Base-by-base conservation (phyloP, 331 rosid species). In the Acacia concinna region DNA sequence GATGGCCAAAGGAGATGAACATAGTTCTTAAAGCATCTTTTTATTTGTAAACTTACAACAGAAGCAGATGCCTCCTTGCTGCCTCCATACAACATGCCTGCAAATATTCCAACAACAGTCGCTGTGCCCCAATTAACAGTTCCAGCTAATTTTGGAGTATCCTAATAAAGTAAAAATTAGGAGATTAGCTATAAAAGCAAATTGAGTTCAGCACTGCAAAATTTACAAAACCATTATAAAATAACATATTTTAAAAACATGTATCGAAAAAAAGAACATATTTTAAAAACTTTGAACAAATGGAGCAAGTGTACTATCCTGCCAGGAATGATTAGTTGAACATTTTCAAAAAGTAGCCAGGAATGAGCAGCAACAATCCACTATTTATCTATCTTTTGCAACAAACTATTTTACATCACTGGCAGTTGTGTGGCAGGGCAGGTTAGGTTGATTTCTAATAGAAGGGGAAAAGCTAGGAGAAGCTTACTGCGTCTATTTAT, bases 11-110 rank as follows among this genome's bases (percentile, higher is more conserved):
- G 75, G 80, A 65, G 75, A 34, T 32, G 31, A 76, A 63, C 13
- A 68, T 13, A 41, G 70, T 40, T 9, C 65, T 70, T 4, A 44
- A 15, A 78, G 81, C 79, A 83, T 74, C 21, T 34, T 38, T 72
- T 60, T 64, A 8, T 27, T 69, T 34, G 81, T 17, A 80, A 84
- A 85, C 97, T 91, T 80, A 96, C 99, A 83, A 91, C 97, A 46
- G 97, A 93, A 78, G 98, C 94, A 78, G 97, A 68, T 20, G 99
- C 99, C 85, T 93, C 98, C 85, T 84, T 96, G 91, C 99, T 96
- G 46, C 98, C 98, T 2, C 99, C 99, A 65, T 96, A 93, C 41
- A 96, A 68, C 94, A 96, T 85, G 72, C 99, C 99, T 28, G 98
- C 96, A 90, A 93, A 93, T 15, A 96, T 86, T 65, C 88, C 96